Base-by-base conservation (phyloP, 2,329 filamentous ascomycete species). In the Aspergillus neoniger region DNA sequence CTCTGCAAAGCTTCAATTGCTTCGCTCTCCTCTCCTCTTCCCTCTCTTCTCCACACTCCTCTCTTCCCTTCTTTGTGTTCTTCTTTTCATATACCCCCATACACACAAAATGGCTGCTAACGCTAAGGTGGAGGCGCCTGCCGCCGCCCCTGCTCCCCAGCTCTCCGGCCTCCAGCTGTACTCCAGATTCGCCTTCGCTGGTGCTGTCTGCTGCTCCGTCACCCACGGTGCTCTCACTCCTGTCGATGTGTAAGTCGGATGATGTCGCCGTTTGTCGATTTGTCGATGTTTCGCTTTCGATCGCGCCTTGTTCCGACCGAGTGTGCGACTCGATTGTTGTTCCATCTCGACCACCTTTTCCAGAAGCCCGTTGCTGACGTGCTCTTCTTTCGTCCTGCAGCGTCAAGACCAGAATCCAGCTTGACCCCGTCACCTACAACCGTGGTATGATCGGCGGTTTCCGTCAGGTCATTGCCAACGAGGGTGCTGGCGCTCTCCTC, bases 151-250 rank as follows among this genome's bases (percentile, higher is more conserved):
- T 54, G 49, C 65, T 64, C 57, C 79, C 63, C 72, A 86, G 78
- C 83, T 87, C 67, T 82, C 78, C 69, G 87, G 88, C 65, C 51
- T 92, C 69, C 83, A 79, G 63, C 91, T 99, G 73, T 98, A 98
- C 89, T 91, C 91, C 74, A 88, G 92, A 82, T 97, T 97, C 84
- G 94, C 95, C 82, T 90, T 99, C 74, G 93, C 95, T 74, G 95
- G 95, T 83, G 95, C 95, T 73, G 84, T 98, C 85, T 97, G 95
- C 89, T 99, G 95, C 83, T 95, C 93, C 73, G 84, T 98, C 83
- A 99, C 95, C 77, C 95, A 99, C 87, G 95, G 94, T 81, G 90
- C 86, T 76, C 88, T 98, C 74, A 99, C 95, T 71, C 95, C 95
- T 77, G 92, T 99, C 81, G 95, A 99, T 91, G 95, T 99, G 94